Base-by-base conservation (phyloP, 139 green algal genomes). In the Volvox reticuliferus region DNA sequence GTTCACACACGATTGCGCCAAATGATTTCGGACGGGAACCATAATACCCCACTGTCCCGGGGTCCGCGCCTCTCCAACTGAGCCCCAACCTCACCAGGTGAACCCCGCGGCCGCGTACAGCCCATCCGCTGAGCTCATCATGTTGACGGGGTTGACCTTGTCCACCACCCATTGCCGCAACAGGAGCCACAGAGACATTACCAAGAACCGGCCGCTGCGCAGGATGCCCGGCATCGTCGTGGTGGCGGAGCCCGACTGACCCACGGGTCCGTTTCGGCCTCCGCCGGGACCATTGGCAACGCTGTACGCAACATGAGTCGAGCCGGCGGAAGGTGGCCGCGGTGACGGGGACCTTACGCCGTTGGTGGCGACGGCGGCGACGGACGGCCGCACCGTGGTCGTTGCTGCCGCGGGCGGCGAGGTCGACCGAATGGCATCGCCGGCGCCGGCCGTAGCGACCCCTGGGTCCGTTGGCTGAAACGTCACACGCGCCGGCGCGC, bases 91-190 rank as follows among this genome's bases (percentile, higher is more conserved):
- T 37, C 82, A 94, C 88, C 88, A 94, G 35, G 44, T 82, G 18
- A 33, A 65, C 2, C 16, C n/a, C 50, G 37, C 55, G 2, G 50
- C 24, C 37, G 87, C 63, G 65, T 88, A 91, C 61, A 93, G 30
- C 5, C 86, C 91, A 1, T 89, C 85, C 28, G 85, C 85, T 12
- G 28, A 62, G 32, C 30, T 35, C 3, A 89, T 82, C 69, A 82
- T 82, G 85, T 89, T 89, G 85, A 89, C 85, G 3, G 85, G 85
- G 28, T 89, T 89, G 69, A 89, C 71, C 78, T 94, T 88, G 71
- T 94, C 92, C 36, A 90, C 69, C 85, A 94, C 79, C 92, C 89
- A 93, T 89, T 94, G 92, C 73, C 89, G 44, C 37, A 94, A 80
- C 89, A 94, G 78, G 36, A 93, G 79, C 92, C 92, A 94, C 14